These are phyloP conservation scores for Conoideocrella luteorostrata DNA, from an alignment of 2,329 filamentous ascomycete genomes.

Conservation along the genomic window DNA sequence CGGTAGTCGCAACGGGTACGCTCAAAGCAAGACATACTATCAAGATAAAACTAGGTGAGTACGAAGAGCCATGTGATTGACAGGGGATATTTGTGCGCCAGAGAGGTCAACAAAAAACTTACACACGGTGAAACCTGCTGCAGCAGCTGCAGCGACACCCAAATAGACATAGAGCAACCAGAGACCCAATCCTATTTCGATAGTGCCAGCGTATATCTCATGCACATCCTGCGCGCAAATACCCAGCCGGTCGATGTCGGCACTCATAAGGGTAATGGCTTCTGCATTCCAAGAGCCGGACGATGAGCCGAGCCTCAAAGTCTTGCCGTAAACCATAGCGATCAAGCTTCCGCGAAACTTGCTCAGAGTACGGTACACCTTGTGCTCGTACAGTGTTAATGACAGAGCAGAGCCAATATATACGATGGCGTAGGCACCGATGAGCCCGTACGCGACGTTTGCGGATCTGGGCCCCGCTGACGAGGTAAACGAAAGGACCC, in stretches of 20 bases:
- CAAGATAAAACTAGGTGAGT: too few species aligned
- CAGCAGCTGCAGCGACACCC: conserved; percentile 13
- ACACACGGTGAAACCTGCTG: conserved; percentile 15
- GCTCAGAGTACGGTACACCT: conserved; percentile 26
- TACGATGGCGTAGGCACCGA: conserved; percentile 31
- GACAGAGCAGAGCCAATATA: conserved; percentile 32
- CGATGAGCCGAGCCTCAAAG: conserved; percentile 24
- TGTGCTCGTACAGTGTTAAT: conserved; percentile 18
- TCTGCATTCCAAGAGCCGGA: conserved; percentile 16
- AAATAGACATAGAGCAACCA: conserved; percentile 25
- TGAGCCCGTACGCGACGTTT: conserved; percentile 29
- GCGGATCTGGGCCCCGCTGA: conserved; percentile 15
- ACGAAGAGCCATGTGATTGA: too few species aligned
- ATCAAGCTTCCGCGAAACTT: conserved; percentile 27
- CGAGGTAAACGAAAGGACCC: conserved; percentile 24
- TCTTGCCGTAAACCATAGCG: conserved; percentile 43
- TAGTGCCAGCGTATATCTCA: conserved; percentile 26
- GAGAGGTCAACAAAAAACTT: neutral
- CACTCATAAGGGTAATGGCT: conserved; percentile 34
- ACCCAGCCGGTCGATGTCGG: conserved; percentile 32
- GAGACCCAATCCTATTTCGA: conserved; percentile 27
- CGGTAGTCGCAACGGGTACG: conserved; percentile 14
- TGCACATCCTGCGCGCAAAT: conserved; percentile 21
- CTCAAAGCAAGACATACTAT: conserved; percentile 10
- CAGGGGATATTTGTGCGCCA: too few species aligned